Conservation (phyloP, 2,329 filamentous ascomycete genomes). For the Cladosporium sp. region DNA sequence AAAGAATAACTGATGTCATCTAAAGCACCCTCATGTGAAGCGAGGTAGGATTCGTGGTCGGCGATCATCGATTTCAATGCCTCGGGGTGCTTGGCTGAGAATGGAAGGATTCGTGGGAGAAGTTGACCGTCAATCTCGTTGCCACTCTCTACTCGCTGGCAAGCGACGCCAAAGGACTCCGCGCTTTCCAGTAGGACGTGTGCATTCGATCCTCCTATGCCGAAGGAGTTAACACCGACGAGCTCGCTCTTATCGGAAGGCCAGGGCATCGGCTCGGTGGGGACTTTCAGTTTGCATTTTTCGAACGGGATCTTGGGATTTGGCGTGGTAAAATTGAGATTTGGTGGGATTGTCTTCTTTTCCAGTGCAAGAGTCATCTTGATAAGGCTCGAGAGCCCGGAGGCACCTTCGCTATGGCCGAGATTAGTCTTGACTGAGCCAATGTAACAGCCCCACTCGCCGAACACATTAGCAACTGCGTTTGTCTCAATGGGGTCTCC, state of each 20-base stretch:
- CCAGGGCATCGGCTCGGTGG: slow-evolving; percentile 23
- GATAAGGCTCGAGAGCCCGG: slow-evolving; percentile 14
- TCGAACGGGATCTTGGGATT: slow-evolving; percentile 27
- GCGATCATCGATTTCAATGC: too few species aligned
- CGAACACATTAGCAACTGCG: slow-evolving; percentile 19
- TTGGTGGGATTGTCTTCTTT: slow-evolving; percentile 23
- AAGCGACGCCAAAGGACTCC: too few species aligned
- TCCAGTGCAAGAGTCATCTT: slow-evolving; percentile 24
- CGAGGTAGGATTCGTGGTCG: too few species aligned
- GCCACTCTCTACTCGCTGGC: too few species aligned
- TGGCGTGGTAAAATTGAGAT: slow-evolving; percentile 20
- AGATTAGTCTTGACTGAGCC: slow-evolving; percentile 14
- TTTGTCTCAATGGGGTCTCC: slow-evolving; percentile 26
- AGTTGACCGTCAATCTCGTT: too few species aligned
- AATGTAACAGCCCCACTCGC: not conserved
- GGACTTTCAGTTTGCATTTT: slow-evolving; percentile 18
- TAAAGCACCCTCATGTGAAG: too few species aligned
- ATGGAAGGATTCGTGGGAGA: slow-evolving; percentile 2
- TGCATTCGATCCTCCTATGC: slow-evolving; percentile 26
- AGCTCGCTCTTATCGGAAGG: slow-evolving; percentile 21
- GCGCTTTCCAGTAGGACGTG: slow-evolving; percentile 24
- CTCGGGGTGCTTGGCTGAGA: not conserved
- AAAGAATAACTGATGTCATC: not conserved
- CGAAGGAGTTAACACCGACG: slow-evolving; percentile 22
- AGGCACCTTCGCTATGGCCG: slow-evolving; percentile 17